A percentile compares a stretch with the other conserved stretches of the same genome.
These are phyloP conservation scores for Fraxinus anomala DNA, from an alignment of 257 asterid genomes.

Conservation along the genomic window DNA sequence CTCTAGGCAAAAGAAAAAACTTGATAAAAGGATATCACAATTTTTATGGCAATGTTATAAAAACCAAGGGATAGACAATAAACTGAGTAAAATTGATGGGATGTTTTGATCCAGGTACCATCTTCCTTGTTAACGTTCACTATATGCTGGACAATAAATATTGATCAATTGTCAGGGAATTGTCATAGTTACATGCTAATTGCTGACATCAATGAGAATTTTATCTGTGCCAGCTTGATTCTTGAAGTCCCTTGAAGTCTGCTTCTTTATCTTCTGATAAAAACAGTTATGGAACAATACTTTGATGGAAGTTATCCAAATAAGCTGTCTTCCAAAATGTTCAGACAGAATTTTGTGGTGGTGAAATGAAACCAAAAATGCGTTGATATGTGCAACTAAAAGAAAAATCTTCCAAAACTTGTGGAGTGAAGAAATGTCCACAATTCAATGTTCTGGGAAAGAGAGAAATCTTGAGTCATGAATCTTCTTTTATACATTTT, in stretches of 20 bases:
- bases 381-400: neutral
- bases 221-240: neutral
- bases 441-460: neutral
- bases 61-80: neutral
- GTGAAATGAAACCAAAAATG: neutral
- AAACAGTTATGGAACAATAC: neutral
- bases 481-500: neutral
- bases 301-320: neutral
- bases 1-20: neutral
- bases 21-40: neutral
- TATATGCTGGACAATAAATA: neutral
- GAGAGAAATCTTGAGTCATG: neutral
- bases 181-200: neutral
- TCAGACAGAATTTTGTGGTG: neutral
- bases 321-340: neutral
- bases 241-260: slow-evolving; percentile 2
- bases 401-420: neutral
- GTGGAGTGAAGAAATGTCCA: neutral
- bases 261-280: neutral
- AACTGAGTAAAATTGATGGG: neutral
- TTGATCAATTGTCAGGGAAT: neutral
- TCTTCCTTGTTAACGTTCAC: neutral
- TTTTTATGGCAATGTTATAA: neutral
- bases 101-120: neutral
- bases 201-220: neutral